Base-by-base conservation (phyloP, 1,284 basidiomycete genomes). In the Pseudozyma hubeiensis region DNA sequence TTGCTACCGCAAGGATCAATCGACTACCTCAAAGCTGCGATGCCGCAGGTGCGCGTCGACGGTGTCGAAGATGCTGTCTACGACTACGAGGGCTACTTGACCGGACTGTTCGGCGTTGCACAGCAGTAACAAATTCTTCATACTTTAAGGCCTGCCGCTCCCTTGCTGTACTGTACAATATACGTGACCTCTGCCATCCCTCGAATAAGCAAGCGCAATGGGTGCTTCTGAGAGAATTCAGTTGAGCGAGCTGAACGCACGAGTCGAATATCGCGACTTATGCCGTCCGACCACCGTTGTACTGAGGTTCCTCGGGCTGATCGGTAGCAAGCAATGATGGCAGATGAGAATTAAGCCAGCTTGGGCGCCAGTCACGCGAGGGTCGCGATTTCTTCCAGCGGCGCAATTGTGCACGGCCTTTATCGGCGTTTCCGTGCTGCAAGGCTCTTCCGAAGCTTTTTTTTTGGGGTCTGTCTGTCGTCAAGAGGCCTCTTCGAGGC, bases 1-100 rank as follows among this genome's bases (percentile, higher is more conserved):
- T 89, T 91, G 61, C 87, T 99, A 10, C 92, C 95, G 1, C 87
- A 88, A 16, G 87, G 88, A 62, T 90, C 92, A 0, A 90, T 96
- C 59, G 90, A 92, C 44, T 98, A 95, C 85, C 87, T 99, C 71
- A 79, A 74, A 34, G 64, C 66, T 24, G 71, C 73, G 17, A 82
- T 82, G 80, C 79, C 80, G 7, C 48, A 70, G 56, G 73, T 70
- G 7, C 62, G 56, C 8, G 77, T 72, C 19, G 77, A 76, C n/a
- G 78, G 66, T 11, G 60, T 76, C 34, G 69, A 79, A 14, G 80
- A 75, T 39, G 56, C 67, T 8, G 77, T 71, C 29, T 81, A 79
- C 54, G 79, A 81, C 55, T 81, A 80, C 43, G 75, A 77, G 39
- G 67, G 62, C n/a, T 80, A 79, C 19, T 50, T 80, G 45, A 68